Conservation (phyloP, 2,329 filamentous ascomycete species). For the Bipolaris zeicola region DNA sequence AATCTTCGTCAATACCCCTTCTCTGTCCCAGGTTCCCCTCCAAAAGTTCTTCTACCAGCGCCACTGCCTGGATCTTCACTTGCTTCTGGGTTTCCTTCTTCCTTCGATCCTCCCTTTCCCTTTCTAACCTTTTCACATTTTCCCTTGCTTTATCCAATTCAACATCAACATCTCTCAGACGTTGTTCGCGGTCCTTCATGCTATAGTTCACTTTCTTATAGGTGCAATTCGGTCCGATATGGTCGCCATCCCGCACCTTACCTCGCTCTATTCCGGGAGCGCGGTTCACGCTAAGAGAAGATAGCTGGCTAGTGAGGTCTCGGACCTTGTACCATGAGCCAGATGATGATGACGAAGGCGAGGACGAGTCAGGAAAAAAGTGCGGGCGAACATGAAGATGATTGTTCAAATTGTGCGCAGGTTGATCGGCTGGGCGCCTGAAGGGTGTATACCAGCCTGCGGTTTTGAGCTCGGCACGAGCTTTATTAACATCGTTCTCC, state of each 20-base stretch:
- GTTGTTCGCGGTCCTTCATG: background rate
- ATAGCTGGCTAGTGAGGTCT: background rate
- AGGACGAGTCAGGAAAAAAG: background rate
- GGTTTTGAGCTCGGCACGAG: conserved; percentile 17
- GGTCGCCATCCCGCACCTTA: background rate
- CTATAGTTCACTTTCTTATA: background rate
- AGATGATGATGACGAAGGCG: background rate
- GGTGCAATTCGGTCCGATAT: background rate
- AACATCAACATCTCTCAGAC: background rate
- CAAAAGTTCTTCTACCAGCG: conserved; percentile 3
- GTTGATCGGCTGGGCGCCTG: background rate
- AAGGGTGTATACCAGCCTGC: conserved; percentile 11
- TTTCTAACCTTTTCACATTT: conserved; percentile 1
- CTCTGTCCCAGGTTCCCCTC: background rate
- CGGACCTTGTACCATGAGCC: background rate
- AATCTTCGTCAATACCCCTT: background rate
- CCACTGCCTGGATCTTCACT: conserved; percentile 3
- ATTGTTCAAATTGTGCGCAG: background rate
- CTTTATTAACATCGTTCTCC: conserved; percentile 33
- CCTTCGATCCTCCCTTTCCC: conserved; percentile 1
- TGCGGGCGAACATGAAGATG: background rate
- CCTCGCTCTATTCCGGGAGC: background rate
- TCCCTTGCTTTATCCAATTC: conserved; percentile 9
- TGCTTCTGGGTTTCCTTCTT: conserved; percentile 4
- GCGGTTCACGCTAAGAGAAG: background rate